phyloP scores from a whole-genome alignment of 352 stramenopile genomes.

The Phytophthora lateralis region DNA sequence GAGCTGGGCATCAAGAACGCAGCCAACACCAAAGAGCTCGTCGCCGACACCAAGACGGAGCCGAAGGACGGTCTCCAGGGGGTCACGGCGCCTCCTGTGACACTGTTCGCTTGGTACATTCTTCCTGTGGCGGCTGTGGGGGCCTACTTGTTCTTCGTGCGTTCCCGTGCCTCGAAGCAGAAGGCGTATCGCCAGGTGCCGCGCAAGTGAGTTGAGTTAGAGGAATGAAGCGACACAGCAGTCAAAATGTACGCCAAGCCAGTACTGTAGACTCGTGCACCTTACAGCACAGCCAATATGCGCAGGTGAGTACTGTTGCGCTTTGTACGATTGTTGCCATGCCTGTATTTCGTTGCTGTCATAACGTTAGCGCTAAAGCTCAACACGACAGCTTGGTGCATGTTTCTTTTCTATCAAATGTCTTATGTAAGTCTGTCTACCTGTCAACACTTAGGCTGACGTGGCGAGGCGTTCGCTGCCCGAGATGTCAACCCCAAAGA shows the following conservation, averaged over 20 bases:
- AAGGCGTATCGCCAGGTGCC: slow-evolving; percentile 43
- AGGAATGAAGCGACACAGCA: slow-evolving; percentile 10
- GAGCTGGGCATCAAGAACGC: slow-evolving; percentile 70
- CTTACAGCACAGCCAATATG: background rate
- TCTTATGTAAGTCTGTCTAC: slow-evolving; percentile 18
- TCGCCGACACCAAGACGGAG: slow-evolving; percentile 41
- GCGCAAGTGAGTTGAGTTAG: slow-evolving; percentile 34
- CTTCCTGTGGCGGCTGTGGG: slow-evolving; percentile 68
- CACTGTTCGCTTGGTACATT: slow-evolving; percentile 84
- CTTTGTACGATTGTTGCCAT: slow-evolving; percentile 13
- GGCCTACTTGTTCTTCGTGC: slow-evolving; percentile 70
- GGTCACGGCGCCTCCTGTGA: slow-evolving; percentile 58
- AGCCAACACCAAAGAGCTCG: slow-evolving; percentile 58
- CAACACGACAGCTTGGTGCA: slow-evolving; percentile 5
- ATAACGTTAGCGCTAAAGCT: slow-evolving; percentile 5
- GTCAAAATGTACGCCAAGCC: slow-evolving; percentile 2
- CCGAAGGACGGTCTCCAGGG: slow-evolving; percentile 51
- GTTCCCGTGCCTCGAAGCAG: slow-evolving; percentile 43
- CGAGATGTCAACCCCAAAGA: slow-evolving; percentile 64
- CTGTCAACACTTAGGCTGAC: slow-evolving; percentile 26
- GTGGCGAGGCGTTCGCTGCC: slow-evolving; percentile 34
- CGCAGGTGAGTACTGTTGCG: slow-evolving; percentile 1
- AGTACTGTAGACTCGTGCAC: background rate
- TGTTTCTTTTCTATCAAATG: slow-evolving; percentile 21
- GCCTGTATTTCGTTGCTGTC: slow-evolving; percentile 7